Conservation (phyloP, 129 eudicot species). For the Ambrosia artemisiifolia region DNA sequence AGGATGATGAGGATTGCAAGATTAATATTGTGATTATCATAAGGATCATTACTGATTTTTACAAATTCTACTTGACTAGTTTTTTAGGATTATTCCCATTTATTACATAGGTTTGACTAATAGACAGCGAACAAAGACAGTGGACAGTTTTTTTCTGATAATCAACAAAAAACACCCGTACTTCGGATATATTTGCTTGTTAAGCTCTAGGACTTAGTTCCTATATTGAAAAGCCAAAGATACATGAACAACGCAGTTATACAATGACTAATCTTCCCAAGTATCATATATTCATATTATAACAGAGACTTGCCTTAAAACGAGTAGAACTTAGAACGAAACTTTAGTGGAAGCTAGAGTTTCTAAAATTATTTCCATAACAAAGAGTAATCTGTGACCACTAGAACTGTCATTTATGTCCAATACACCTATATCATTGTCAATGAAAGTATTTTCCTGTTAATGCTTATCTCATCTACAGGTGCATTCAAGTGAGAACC, state of each 20-base stretch:
- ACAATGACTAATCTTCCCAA: background rate
- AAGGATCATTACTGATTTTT: background rate
- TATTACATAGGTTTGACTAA: background rate
- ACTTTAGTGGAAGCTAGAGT: background rate
- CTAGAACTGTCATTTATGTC: background rate
- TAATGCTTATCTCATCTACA: background rate
- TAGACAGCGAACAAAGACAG: background rate
- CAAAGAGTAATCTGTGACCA: background rate
- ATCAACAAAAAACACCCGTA: background rate
- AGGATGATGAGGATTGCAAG: background rate
- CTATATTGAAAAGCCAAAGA: background rate
- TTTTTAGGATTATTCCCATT: too few species aligned
- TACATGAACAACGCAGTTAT: background rate
- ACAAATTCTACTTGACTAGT: background rate
- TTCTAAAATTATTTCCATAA: background rate
- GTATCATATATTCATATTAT: background rate
- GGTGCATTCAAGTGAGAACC: background rate
- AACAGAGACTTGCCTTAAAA: background rate
- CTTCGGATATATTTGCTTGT: background rate
- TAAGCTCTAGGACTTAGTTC: background rate
- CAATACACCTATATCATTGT: background rate
- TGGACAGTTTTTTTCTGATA: background rate
- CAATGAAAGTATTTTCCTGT: background rate
- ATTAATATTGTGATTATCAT: background rate
- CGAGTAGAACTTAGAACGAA: background rate